These are phyloP conservation scores for Eucommia ulmoides DNA, from an alignment of 257 asterid genomes.

Conservation along the genomic window DNA sequence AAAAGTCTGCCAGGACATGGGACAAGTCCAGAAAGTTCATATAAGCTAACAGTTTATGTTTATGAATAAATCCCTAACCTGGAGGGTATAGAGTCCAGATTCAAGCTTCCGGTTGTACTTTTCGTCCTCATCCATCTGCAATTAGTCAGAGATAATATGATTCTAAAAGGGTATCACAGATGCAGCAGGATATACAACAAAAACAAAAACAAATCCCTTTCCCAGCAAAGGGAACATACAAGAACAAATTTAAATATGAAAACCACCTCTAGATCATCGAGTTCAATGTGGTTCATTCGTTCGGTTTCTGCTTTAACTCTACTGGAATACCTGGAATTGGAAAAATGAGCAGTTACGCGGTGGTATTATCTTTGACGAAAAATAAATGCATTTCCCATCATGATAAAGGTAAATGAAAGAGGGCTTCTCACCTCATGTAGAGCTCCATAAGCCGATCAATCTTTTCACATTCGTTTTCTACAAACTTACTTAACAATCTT, in stretches of 20 bases:
- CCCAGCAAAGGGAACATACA: neutral
- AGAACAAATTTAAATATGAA: neutral
- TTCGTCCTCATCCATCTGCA: constrained; percentile 92
- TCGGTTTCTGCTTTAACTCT: constrained; percentile 79
- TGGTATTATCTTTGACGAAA: too few species aligned
- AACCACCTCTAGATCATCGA: constrained; percentile 92
- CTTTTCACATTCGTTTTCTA: constrained; percentile 94
- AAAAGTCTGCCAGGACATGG: too few species aligned
- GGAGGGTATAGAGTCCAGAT: constrained; percentile 86
- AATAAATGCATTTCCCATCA: neutral
- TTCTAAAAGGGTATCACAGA: constrained; percentile 2
- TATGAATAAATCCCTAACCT: constrained; percentile 31
- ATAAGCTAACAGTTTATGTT: too few species aligned
- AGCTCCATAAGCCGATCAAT: constrained; percentile 97
- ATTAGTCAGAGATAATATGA: constrained; percentile 4
- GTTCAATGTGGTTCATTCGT: constrained; percentile 46
- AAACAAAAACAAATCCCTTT: too few species aligned
- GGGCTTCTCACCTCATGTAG: constrained; percentile 53
- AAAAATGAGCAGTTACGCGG: too few species aligned
- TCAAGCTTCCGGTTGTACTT: constrained; percentile 73
- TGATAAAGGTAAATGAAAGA: neutral
- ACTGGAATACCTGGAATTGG: constrained; percentile 51
- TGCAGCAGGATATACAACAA: constrained; percentile 1
- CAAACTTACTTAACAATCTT: constrained; percentile 82
- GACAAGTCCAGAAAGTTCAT: too few species aligned